These are phyloP conservation scores for Solanum ahanhuiri DNA, from an alignment of 257 asterid genomes.

Conservation along the genomic window DNA sequence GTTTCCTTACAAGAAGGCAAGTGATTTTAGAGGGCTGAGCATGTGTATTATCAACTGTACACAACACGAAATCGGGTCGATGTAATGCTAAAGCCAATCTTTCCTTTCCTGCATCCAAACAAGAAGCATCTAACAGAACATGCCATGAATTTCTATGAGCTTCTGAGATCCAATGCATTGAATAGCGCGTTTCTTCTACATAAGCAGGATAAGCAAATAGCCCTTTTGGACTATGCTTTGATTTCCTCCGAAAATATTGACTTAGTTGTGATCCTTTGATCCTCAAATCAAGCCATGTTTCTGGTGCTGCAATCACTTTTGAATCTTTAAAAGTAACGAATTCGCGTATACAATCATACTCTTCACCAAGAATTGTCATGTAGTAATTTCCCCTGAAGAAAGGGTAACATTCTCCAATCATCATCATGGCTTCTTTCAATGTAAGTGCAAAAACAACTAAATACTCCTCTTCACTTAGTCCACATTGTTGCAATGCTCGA, in stretches of 20 bases:
- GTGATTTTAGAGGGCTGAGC: conserved; percentile 46
- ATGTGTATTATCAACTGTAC: conserved; percentile 34
- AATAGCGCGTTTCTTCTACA: conserved; percentile 30
- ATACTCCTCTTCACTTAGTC: conserved; percentile 54
- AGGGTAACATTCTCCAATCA: conserved; percentile 74
- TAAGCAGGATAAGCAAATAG: conserved; percentile 52
- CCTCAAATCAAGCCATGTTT: conserved; percentile 72
- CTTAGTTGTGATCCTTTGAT: conserved; percentile 79
- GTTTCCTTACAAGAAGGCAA: conserved; percentile 58
- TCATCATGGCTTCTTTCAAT: conserved; percentile 38
- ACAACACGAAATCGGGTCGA: conserved; percentile 58
- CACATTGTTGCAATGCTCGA: conserved; percentile 54
- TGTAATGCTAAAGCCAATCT: conserved; percentile 47
- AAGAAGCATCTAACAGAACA: conserved; percentile 55
- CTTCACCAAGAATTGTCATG: conserved; percentile 45
- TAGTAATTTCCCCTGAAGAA: conserved; percentile 69
- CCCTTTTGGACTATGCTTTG: conserved; percentile 57
- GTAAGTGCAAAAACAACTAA: conserved; percentile 31
- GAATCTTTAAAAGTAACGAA: conserved; percentile 40
- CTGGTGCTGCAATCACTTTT: conserved; percentile 53
- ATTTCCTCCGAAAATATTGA: conserved; percentile 61
- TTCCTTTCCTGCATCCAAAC: conserved; percentile 33
- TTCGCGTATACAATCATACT: conserved; percentile 33
- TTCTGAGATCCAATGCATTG: conserved; percentile 88
- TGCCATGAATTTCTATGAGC: conserved; percentile 72